Evolutionary conservation across 2,329 filamentous ascomycete species (phyloP).

Genomic region (Didymella lethalis): DNA sequence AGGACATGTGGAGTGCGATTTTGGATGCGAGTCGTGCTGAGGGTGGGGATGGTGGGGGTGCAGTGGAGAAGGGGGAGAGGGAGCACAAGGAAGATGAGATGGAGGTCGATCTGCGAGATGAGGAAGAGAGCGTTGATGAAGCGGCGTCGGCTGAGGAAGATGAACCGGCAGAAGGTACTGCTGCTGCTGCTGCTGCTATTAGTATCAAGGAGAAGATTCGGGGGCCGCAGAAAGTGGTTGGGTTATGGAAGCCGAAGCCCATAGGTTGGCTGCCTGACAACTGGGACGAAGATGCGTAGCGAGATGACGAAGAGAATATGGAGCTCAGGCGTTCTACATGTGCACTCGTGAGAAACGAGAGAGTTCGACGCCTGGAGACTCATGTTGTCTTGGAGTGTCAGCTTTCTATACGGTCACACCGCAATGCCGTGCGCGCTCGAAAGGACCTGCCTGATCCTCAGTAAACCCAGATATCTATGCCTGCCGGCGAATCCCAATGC

Average conservation of each 20-base stretch:
- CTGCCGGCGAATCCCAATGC: constrained; percentile 1
- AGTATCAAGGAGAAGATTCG: constrained; percentile 20
- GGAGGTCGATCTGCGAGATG: not conserved
- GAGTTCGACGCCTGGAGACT: not conserved
- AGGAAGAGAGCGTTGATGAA: constrained; percentile 1
- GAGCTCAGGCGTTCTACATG: not conserved
- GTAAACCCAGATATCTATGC: not conserved
- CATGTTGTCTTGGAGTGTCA: not conserved
- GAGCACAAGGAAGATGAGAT: not conserved
- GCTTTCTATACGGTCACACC: not conserved
- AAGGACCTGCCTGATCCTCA: not conserved
- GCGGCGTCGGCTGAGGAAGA: not conserved
- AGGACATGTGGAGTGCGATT: constrained; percentile 33
- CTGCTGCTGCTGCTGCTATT: not conserved
- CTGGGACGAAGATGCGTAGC: constrained; percentile 34
- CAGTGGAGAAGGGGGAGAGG: constrained; percentile 1
- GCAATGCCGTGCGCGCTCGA: constrained; percentile 1
- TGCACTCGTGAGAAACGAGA: not conserved
- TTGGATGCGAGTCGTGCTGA: constrained; percentile 42
- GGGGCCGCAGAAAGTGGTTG: constrained; percentile 44
- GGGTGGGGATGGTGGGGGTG: constrained; percentile 9
- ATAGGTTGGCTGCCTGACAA: constrained; percentile 42
- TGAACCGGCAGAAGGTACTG: too few relatives aligned
- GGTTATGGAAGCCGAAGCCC: constrained; percentile 43
- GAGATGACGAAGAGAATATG: not conserved